Evolutionary conservation across 805 yeast genomes (phyloP).

Genomic region (Suhomyces vadensis): DNA sequence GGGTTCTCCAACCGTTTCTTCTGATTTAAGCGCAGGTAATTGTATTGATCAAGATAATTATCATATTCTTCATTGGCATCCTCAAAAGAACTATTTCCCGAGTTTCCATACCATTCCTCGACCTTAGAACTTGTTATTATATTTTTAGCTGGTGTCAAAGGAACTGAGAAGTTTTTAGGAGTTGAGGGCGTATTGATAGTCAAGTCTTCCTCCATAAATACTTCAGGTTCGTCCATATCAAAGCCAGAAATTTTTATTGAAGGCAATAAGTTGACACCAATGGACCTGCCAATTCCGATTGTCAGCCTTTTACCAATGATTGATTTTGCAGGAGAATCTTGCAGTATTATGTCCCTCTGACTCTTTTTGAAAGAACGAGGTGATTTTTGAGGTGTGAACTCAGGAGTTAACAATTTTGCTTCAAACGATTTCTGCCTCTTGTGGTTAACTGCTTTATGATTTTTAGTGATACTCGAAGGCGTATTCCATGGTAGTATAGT

Average conservation of each 20-base stretch:
- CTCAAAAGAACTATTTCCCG: constrained; percentile 3
- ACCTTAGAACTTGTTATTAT: constrained; percentile 7
- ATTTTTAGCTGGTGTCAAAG: constrained; percentile 9
- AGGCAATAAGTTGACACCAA: constrained; percentile 2
- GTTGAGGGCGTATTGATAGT: not conserved
- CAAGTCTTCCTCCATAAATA: constrained; percentile 1
- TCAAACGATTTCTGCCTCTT: constrained; percentile 10
- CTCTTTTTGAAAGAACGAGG: constrained; percentile 6
- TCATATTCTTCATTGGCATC: constrained; percentile 10
- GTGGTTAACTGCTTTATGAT: not conserved
- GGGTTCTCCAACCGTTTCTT: not conserved
- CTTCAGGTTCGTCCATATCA: not conserved
- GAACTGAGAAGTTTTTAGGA: not conserved
- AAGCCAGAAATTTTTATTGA: not conserved
- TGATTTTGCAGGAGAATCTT: constrained; percentile 6
- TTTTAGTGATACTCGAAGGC: constrained; percentile 4
- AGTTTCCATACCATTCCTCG: constrained; percentile 12
- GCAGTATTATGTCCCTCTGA: constrained; percentile 10
- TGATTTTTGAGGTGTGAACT: constrained; percentile 12
- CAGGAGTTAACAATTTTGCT: constrained; percentile 7
- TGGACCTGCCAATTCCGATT: constrained; percentile 11
- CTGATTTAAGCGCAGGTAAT: not conserved
- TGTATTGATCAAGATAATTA: not conserved
- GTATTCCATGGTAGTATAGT: not conserved
- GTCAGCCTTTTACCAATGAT: constrained; percentile 12